Evolutionary conservation across 345 rosid species (phyloP), one percentile per base, ranked within the genome.

Genomic region (Abelmoschus esculentus): DNA sequence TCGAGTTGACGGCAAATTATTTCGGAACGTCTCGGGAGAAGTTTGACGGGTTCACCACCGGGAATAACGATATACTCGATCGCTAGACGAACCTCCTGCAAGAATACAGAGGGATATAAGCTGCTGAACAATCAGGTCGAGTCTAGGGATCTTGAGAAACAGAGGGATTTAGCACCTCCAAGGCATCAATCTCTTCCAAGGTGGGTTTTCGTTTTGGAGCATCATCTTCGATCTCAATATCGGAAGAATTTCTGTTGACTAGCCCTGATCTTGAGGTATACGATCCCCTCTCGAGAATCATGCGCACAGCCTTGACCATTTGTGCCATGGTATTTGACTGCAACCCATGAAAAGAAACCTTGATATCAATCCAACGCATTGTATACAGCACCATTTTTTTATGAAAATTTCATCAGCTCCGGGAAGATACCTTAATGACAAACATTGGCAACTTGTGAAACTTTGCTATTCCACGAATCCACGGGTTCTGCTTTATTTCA

Each of bases 251-350:
- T 80, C 74, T 77, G 69, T 26, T 52, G 14, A 81, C 74, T 66
- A 63, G 70, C 79, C 80, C 80, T 55, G 75, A 60, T 17, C 69
- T 58, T 54, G 86, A 76, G 72, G 84, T 83, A 66, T 80, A 79
- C 29, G 96, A 85, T 77, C 83, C 96, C 78, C 82, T 83, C 67
- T 88, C 87, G 36, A 91, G 91, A 77, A 93, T 88, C 89, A 86
- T 86, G 5, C 95, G 90, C 70, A 93, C 80, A 42, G 98, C 97
- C 83, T 93, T 93, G 68, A 91, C 97, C 95, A 91, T 88, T 78
- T 91, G 96, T 14, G 97, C 97, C 97, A 91, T 88, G 19, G 97
- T 88, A 80, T 85, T 91, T 66, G 91, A 88, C 98, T 93, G 89
- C 81, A 78, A 72, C 26, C 4, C 54, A 76, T 26, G 58, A 56